phyloP scores from a whole-genome alignment of 345 rosid genomes.

The Nephelium lappaceum region DNA sequence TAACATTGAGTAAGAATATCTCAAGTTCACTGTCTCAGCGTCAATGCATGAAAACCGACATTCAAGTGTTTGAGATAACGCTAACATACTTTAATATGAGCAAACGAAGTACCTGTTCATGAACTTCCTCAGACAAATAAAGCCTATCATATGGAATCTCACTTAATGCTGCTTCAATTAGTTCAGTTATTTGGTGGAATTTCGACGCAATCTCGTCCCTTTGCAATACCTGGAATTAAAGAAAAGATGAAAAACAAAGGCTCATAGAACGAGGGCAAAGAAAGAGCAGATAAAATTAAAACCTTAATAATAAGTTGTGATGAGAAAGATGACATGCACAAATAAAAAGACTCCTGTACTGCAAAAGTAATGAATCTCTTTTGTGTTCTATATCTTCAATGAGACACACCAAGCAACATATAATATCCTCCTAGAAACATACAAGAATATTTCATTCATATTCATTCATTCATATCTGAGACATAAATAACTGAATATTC shows the following conservation, averaged over 20 bases:
- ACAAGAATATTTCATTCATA: slow-evolving; percentile 1
- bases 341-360: neutral
- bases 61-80: neutral
- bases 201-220: slow-evolving; percentile 44
- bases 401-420: neutral
- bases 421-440: neutral
- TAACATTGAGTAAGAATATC: neutral
- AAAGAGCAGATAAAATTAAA: too few species aligned
- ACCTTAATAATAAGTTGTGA: neutral
- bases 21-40: neutral
- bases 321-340: slow-evolving; percentile 11
- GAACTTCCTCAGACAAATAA: slow-evolving; percentile 77
- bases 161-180: slow-evolving; percentile 73
- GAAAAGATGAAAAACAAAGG: too few species aligned
- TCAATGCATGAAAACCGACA: neutral
- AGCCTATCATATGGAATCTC: slow-evolving; percentile 62
- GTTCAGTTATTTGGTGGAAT: slow-evolving; percentile 57
- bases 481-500: slow-evolving; percentile 2
- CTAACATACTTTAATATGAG: neutral
- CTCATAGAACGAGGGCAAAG: neutral
- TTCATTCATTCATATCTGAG: neutral
- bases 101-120: slow-evolving; percentile 67
- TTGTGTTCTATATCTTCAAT: neutral
- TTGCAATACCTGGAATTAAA: slow-evolving; percentile 21
- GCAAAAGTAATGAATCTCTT: neutral